Evolutionary conservation across 2,329 filamentous ascomycete species (phyloP).

Genomic region (Fonsecaea erecta): DNA sequence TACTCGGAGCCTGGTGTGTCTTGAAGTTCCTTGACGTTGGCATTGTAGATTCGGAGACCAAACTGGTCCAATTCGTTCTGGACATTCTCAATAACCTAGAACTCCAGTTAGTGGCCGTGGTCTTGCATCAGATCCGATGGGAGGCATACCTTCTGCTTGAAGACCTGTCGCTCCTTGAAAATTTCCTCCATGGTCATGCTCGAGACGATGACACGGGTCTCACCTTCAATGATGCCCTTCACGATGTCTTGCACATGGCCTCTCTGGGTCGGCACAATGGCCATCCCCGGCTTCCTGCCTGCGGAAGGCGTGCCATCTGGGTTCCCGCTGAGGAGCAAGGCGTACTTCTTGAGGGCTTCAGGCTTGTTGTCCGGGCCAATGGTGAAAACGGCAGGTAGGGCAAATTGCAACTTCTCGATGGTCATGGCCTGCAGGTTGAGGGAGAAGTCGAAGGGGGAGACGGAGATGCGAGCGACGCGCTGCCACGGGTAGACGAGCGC

Average conservation of each 20-base stretch:
- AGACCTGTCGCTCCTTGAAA: constrained; percentile 75
- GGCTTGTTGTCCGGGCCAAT: constrained; percentile 76
- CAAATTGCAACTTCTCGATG: constrained; percentile 82
- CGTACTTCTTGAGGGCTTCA: constrained; percentile 77
- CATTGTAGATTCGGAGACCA: constrained; percentile 71
- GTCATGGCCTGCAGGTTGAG: constrained; percentile 89
- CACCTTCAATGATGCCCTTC: constrained; percentile 88
- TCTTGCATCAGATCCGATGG: neutral
- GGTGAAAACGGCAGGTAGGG: constrained; percentile 82
- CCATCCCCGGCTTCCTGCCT: constrained; percentile 41
- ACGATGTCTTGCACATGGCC: constrained; percentile 81
- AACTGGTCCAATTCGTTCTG: constrained; percentile 81
- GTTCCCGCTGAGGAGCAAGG: constrained; percentile 73
- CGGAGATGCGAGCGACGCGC: constrained; percentile 52
- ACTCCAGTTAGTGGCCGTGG: constrained; percentile 11
- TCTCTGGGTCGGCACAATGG: constrained; percentile 52
- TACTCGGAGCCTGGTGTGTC: constrained; percentile 82
- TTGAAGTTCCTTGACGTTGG: constrained; percentile 84
- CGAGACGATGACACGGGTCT: constrained; percentile 80
- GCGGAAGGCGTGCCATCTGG: constrained; percentile 51
- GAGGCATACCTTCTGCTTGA: constrained; percentile 67
- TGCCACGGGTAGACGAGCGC: constrained; percentile 74
- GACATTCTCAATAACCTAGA: constrained; percentile 70
- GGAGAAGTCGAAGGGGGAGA: constrained; percentile 70
- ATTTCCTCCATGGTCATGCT: constrained; percentile 95